phyloP scores from a whole-genome alignment of 306 rosid genomes.

The Glycine soja region DNA sequence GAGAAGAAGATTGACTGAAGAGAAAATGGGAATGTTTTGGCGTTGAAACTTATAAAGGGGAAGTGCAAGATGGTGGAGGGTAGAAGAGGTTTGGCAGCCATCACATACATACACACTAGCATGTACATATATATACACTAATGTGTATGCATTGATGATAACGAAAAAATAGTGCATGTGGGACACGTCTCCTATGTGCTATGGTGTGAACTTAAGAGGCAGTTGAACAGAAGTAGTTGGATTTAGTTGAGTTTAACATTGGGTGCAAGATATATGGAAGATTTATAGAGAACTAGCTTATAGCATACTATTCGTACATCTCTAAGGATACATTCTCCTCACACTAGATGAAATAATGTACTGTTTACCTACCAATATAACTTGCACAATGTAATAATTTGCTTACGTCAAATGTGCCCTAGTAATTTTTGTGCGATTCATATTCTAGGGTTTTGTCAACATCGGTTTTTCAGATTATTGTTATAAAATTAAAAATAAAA shows the following conservation, averaged over 20 bases:
- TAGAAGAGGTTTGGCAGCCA: constrained; percentile 72
- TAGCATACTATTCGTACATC: background rate
- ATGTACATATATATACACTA: background rate
- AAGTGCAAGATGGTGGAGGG: constrained; percentile 56
- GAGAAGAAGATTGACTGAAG: constrained; percentile 12
- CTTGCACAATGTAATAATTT: background rate
- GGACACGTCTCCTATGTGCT: constrained; percentile 45
- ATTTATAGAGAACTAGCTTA: background rate
- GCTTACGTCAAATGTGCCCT: background rate
- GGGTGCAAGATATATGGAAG: constrained; percentile 43
- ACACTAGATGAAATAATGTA: constrained; percentile 30
- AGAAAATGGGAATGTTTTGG: constrained; percentile 48
- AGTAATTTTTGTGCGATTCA: background rate
- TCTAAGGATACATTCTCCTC: constrained; percentile 1
- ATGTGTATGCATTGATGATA: constrained; percentile 45
- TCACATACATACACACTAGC: background rate
- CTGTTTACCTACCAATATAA: constrained; percentile 52
- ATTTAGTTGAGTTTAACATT: constrained; percentile 53
- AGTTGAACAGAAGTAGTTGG: constrained; percentile 64
- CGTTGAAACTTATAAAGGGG: constrained; percentile 50
- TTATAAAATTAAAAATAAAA: background rate
- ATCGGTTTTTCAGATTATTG: background rate
- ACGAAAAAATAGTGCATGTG: constrained; percentile 44
- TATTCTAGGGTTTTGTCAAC: background rate
- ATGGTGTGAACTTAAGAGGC: constrained; percentile 37